Evolutionary conservation across 768 basidiomycete genomes (phyloP).

Genomic region (Cyclocybe cylindracea): DNA sequence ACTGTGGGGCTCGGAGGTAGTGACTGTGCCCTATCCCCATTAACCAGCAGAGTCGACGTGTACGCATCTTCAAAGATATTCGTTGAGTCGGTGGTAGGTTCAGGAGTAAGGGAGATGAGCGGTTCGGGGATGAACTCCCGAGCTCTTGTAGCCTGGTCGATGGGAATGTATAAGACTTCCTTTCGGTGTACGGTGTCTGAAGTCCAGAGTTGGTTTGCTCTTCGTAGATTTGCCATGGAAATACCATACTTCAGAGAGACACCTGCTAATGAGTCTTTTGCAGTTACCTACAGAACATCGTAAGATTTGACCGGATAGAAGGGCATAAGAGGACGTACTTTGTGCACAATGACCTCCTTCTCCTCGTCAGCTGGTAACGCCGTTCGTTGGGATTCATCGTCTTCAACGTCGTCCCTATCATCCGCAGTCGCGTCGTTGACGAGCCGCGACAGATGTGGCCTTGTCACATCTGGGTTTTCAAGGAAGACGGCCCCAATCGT

Average conservation of each 20-base stretch:
- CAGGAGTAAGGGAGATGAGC: slow-evolving; percentile 26
- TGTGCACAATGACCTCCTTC: slow-evolving; percentile 59
- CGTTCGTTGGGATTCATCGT: slow-evolving; percentile 15
- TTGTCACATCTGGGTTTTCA: slow-evolving; percentile 34
- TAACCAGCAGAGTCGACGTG: slow-evolving; percentile 12
- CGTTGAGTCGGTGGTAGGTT: slow-evolving; percentile 12
- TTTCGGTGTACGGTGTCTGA: slow-evolving; percentile 92
- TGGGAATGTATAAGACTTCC: slow-evolving; percentile 77
- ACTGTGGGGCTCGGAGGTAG: slow-evolving; percentile 17
- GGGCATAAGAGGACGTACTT: slow-evolving; percentile 37
- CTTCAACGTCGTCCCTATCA: slow-evolving; percentile 23
- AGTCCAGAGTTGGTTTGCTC: slow-evolving; percentile 91
- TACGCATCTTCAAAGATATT: slow-evolving; percentile 12
- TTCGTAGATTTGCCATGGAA: slow-evolving; percentile 76
- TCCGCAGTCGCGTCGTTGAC: slow-evolving; percentile 31
- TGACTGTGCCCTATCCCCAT: slow-evolving; percentile 7
- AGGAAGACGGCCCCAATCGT: slow-evolving; percentile 17
- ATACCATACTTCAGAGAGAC: slow-evolving; percentile 91
- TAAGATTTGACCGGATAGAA: neutral
- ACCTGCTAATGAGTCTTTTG: slow-evolving; percentile 80
- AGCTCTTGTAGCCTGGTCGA: slow-evolving; percentile 55
- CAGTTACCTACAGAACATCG: slow-evolving; percentile 50
- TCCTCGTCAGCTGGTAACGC: slow-evolving; percentile 31
- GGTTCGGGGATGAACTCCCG: slow-evolving; percentile 31
- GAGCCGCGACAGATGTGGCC: slow-evolving; percentile 41